Evolutionary conservation across 2,329 filamentous ascomycete genomes (phyloP).

Genomic region (Cercospora janseana): DNA sequence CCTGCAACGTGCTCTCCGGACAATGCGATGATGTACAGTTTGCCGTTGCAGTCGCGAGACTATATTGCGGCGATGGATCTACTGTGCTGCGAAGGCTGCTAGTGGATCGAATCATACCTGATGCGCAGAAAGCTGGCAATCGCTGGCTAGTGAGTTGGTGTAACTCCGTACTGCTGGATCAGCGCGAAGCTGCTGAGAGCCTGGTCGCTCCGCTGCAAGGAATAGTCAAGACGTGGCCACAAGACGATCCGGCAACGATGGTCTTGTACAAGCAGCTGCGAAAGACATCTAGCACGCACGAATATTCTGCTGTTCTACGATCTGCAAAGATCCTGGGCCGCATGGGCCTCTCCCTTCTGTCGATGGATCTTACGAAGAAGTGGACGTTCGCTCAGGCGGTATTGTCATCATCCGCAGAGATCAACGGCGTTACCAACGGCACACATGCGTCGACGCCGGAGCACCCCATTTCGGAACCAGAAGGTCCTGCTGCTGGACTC

Average conservation of each 20-base stretch:
- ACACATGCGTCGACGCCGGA: slow-evolving; percentile 27
- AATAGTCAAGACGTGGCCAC: slow-evolving; percentile 62
- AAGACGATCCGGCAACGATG: slow-evolving; percentile 86
- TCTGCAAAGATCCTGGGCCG: slow-evolving; percentile 58
- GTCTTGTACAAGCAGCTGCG: slow-evolving; percentile 83
- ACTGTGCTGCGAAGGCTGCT: slow-evolving; percentile 71
- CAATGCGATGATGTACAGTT: slow-evolving; percentile 87
- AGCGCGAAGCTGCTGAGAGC: slow-evolving; percentile 79
- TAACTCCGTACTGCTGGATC: slow-evolving; percentile 82
- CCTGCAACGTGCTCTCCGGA: slow-evolving; percentile 79
- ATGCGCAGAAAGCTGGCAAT: slow-evolving; percentile 78
- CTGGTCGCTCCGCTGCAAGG: slow-evolving; percentile 69
- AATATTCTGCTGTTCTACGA: slow-evolving; percentile 68
- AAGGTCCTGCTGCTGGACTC: neutral
- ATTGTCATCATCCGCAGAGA: neutral
- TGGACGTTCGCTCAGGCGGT: slow-evolving; percentile 64
- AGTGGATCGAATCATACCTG: slow-evolving; percentile 72
- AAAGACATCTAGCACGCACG: slow-evolving; percentile 59
- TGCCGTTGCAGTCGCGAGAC: slow-evolving; percentile 80
- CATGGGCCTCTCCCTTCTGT: slow-evolving; percentile 76
- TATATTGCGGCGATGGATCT: slow-evolving; percentile 82
- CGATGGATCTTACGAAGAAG: slow-evolving; percentile 76
- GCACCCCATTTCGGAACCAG: slow-evolving; percentile 21
- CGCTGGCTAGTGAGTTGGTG: slow-evolving; percentile 95
- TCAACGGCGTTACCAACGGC: slow-evolving; percentile 20